phyloP scores from a whole-genome alignment of 2,329 filamentous ascomycete genomes.

The Cryoendolithus antarcticus region DNA sequence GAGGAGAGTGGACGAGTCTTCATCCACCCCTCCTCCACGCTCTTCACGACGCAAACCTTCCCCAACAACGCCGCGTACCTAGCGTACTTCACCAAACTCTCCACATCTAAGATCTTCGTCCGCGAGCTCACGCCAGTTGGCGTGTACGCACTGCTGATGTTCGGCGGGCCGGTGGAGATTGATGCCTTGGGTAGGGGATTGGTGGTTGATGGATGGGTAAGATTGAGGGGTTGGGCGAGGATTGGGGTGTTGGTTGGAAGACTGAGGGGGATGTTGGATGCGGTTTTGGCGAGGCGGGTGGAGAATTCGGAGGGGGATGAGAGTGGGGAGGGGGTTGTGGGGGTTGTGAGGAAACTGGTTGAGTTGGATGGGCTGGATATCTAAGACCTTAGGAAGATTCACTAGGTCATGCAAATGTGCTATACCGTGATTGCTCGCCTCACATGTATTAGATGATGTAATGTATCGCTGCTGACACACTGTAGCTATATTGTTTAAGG shows the following conservation, averaged over 20 bases:
- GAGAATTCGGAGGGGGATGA: constrained; percentile 49
- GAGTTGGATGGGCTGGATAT: constrained; percentile 61
- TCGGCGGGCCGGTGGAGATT: constrained; percentile 71
- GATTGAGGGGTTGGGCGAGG: constrained; percentile 79
- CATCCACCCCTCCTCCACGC: constrained; percentile 75
- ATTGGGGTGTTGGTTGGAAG: constrained; percentile 82
- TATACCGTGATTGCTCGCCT: no score
- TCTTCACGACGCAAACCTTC: constrained; percentile 75
- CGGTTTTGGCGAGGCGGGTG: constrained; percentile 66
- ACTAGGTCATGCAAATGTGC: no score
- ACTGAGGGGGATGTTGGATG: constrained; percentile 75
- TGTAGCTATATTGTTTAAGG: no score
- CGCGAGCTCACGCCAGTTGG: constrained; percentile 89
- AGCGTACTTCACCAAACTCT: constrained; percentile 84
- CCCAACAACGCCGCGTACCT: constrained; percentile 64
- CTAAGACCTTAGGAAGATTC: constrained; percentile 8
- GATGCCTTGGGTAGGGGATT: constrained; percentile 81
- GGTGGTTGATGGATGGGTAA: constrained; percentile 82
- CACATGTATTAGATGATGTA: no score
- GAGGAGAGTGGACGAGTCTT: constrained; percentile 77
- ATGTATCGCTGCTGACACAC: no score
- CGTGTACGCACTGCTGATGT: constrained; percentile 74
- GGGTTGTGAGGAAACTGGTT: constrained; percentile 65
- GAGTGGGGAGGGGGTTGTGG: constrained; percentile 53
- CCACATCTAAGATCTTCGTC: constrained; percentile 84